phyloP scores from a whole-genome alignment of 495 filamentous ascomycete species.

The Pseudoneurospora amorphoporcata region DNA sequence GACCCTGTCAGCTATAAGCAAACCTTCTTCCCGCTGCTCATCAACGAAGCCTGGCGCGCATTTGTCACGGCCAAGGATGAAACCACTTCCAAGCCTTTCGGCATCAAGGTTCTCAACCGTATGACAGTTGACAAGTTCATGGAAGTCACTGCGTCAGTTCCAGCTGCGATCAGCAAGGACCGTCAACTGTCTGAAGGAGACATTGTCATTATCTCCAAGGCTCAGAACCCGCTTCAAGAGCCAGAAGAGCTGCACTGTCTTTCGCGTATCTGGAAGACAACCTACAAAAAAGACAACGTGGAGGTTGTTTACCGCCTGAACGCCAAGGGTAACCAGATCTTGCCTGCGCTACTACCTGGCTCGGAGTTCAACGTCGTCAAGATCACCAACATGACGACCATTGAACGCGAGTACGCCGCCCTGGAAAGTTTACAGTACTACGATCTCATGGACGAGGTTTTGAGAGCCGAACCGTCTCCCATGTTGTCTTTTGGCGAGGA shows the following conservation, averaged over 20 bases:
- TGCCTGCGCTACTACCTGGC: conserved; percentile 43
- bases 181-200: conserved; percentile 72
- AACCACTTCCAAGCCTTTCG: conserved; percentile 61
- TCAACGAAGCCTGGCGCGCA: conserved; percentile 91
- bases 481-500: conserved; percentile 68
- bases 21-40: conserved; percentile 82
- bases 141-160: conserved; percentile 76
- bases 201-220: conserved; percentile 72
- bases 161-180: conserved; percentile 57
- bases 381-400: conserved; percentile 76
- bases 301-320: conserved; percentile 82
- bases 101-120: conserved; percentile 74
- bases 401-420: conserved; percentile 92
- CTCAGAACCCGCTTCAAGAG: conserved; percentile 51
- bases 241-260: conserved; percentile 65
- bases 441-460: conserved; percentile 84
- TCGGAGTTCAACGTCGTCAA: conserved; percentile 63
- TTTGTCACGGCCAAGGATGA: conserved; percentile 88
- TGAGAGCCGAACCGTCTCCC: conserved; percentile 79
- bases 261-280: conserved; percentile 69
- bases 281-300: conserved; percentile 61
- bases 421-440: conserved; percentile 86
- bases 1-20: conserved; percentile 70
- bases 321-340: conserved; percentile 38
- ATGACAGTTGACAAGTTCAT: conserved; percentile 86